Conservation (phyloP, 371 early-diverging fungal genomes). For the Mortierella sp. region DNA sequence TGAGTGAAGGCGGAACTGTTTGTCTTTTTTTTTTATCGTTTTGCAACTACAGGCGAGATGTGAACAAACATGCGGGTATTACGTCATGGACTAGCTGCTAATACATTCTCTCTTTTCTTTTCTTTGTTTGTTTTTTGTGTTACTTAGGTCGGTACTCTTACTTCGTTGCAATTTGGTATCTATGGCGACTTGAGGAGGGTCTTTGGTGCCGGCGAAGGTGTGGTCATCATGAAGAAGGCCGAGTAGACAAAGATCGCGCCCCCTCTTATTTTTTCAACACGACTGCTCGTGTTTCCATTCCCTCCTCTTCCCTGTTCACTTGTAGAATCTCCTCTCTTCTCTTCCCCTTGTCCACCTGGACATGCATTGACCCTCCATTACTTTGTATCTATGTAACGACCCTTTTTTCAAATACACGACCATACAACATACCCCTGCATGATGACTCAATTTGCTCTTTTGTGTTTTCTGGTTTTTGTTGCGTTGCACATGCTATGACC, state of each 20-base stretch:
- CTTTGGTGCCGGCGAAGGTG: conserved; percentile 74
- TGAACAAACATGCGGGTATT: not conserved
- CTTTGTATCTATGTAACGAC: not conserved
- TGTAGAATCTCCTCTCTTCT: not conserved
- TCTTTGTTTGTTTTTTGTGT: not conserved
- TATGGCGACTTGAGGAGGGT: conserved; percentile 75
- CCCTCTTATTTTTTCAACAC: not conserved
- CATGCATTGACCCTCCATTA: not conserved
- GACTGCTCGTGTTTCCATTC: no score
- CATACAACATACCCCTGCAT: not conserved
- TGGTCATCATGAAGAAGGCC: conserved; percentile 63
- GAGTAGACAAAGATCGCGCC: not conserved
- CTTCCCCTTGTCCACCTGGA: not conserved
- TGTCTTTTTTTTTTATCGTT: not conserved
- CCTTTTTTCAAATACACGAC: not conserved
- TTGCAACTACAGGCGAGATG: not conserved
- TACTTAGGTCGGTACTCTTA: conserved; percentile 64
- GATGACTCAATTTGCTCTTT: not conserved
- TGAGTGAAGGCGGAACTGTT: conserved; percentile 19
- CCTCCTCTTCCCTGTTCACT: not conserved
- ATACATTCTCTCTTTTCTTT: not conserved
- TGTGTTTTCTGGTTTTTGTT: not conserved
- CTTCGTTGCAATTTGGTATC: conserved; percentile 72
- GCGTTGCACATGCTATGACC: not conserved
- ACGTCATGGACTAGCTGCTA: not conserved